Conservation (phyloP, 768 basidiomycete genomes). For the Leccinum longicurvipes region DNA sequence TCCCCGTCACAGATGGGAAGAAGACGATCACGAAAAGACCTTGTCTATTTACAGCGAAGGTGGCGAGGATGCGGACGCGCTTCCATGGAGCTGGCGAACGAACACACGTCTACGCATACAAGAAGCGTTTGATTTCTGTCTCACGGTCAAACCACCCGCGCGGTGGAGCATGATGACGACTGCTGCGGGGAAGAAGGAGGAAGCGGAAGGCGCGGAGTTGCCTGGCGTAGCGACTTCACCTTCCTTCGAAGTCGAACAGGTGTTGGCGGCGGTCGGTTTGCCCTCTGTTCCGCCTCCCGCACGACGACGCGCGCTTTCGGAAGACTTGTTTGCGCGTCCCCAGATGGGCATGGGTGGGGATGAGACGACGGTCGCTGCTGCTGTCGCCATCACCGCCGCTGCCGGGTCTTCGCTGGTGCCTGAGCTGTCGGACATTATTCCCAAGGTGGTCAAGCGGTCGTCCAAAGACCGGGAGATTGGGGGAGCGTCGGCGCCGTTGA, state of each 20-base stretch:
- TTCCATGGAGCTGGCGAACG: slow-evolving; percentile 81
- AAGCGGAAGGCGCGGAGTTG: slow-evolving; percentile 18
- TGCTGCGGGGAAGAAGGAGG: slow-evolving; percentile 26
- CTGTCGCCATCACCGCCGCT: not conserved
- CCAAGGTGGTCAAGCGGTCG: slow-evolving; percentile 42
- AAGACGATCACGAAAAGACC: slow-evolving; percentile 65
- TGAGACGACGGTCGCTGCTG: not conserved
- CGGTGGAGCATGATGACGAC: slow-evolving; percentile 35
- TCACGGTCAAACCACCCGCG: slow-evolving; percentile 39
- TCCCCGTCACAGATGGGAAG: slow-evolving; percentile 82
- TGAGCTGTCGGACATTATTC: slow-evolving; percentile 40
- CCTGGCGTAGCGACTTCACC: slow-evolving; percentile 33
- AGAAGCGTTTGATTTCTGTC: slow-evolving; percentile 81
- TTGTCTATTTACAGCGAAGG: slow-evolving; percentile 48
- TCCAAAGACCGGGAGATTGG: slow-evolving; percentile 45
- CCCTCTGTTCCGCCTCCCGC: slow-evolving; percentile 49
- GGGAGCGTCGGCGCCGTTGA: slow-evolving; percentile 42
- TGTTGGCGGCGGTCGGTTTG: slow-evolving; percentile 54
- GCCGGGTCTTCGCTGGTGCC: slow-evolving; percentile 19
- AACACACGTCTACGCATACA: slow-evolving; percentile 66
- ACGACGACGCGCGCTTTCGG: slow-evolving; percentile 55
- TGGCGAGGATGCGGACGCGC: slow-evolving; percentile 40
- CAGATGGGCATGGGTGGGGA: slow-evolving; percentile 23
- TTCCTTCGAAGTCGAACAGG: slow-evolving; percentile 51
- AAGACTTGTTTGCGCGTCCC: slow-evolving; percentile 63